Percentiles rank a stretch among this genome's conserved stretches.
Evolutionary conservation across 2,329 filamentous ascomycete species (phyloP).

Genomic region (Ophiostoma sp.): DNA sequence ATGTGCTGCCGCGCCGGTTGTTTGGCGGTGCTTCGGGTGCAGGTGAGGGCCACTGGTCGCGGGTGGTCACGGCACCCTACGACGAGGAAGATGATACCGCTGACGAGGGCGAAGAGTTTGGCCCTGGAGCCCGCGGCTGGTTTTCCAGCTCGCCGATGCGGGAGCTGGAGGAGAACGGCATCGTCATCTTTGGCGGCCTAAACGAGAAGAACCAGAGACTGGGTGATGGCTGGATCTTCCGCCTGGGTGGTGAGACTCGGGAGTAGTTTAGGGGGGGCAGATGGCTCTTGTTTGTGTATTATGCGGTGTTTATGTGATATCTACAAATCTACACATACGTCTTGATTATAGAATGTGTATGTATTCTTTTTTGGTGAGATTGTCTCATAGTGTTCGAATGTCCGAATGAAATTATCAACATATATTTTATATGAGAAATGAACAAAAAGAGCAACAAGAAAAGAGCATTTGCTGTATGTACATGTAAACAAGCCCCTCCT

Average conservation of each 20-base stretch:
- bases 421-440: not conserved
- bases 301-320: not conserved
- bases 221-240: conserved; percentile 60
- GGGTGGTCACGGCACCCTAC: conserved; percentile 42
- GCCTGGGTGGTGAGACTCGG: conserved; percentile 38
- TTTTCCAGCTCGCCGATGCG: conserved; percentile 51
- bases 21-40: conserved; percentile 30
- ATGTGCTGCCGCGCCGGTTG: conserved; percentile 21
- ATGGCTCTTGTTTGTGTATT: no score
- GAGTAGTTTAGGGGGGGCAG: not conserved
- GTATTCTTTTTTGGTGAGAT: conserved; percentile 3
- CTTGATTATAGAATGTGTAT: conserved; percentile 7
- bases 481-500: conserved; percentile 17
- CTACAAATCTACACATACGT: not conserved
- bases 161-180: conserved; percentile 53
- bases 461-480: conserved; percentile 7
- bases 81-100: conserved; percentile 45
- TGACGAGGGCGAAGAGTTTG: conserved; percentile 38
- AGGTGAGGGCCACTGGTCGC: conserved; percentile 55
- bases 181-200: conserved; percentile 58
- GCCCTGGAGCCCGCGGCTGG: conserved; percentile 53
- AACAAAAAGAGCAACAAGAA: not conserved
- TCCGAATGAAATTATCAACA: not conserved
- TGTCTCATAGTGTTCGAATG: not conserved
- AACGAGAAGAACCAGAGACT: conserved; percentile 46